Evolutionary conservation across 306 rosid species (phyloP).

Genomic region (Lathyrus oleraceus): DNA sequence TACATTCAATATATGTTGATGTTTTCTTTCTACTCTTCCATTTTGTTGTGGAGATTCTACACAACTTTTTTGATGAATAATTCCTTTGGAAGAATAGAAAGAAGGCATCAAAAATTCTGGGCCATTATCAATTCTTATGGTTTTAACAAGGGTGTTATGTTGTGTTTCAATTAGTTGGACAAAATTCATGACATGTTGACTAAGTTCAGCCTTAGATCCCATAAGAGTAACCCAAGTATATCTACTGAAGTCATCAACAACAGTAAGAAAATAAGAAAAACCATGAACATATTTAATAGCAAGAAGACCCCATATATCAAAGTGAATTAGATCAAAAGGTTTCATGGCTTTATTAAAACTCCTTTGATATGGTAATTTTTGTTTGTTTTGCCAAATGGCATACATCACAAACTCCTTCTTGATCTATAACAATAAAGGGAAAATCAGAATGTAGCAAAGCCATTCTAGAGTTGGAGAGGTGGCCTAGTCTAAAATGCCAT

Average conservation of each 20-base stretch:
- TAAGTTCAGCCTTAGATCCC: no score
- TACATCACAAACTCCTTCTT: not conserved
- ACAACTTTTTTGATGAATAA: no score
- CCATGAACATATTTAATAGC: not conserved
- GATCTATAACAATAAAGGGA: not conserved
- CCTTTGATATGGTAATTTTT: not conserved
- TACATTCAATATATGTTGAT: no score
- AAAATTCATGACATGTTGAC: not conserved
- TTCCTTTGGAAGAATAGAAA: no score
- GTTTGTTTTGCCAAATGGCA: not conserved
- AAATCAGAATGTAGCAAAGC: not conserved
- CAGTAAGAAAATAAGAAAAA: not conserved
- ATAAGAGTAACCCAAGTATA: no score
- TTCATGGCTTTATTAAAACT: no score
- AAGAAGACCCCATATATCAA: no score
- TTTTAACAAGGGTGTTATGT: no score
- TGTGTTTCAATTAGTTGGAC: not conserved
- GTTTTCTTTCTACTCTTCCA: no score
- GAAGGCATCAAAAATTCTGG: no score
- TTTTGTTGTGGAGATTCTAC: no score
- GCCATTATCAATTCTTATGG: no score
- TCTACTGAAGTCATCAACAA: not conserved
- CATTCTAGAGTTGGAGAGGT: not conserved
- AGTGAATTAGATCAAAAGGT: not conserved
- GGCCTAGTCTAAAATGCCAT: not conserved